phyloP scores from a whole-genome alignment of 1,284 basidiomycete species.

The Fereydounia khargensis region DNA sequence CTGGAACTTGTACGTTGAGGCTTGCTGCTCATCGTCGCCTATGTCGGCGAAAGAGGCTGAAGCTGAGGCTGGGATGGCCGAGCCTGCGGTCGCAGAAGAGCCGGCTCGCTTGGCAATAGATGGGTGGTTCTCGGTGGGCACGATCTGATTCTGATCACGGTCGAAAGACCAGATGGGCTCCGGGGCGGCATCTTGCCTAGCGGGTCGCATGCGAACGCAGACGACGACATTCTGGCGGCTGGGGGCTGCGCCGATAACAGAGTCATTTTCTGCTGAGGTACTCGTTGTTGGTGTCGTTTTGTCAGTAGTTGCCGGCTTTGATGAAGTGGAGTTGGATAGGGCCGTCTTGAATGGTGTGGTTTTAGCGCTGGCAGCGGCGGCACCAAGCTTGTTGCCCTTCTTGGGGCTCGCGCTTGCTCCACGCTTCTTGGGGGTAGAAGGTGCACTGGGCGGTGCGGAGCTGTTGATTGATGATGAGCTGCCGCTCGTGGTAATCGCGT shows the following conservation, averaged over 20 bases:
- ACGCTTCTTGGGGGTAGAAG: neutral
- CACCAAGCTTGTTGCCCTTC: constrained; percentile 6
- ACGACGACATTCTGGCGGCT: constrained; percentile 52
- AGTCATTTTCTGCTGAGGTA: no score
- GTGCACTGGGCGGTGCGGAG: neutral
- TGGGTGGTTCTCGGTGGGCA: constrained; percentile 51
- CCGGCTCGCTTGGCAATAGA: constrained; percentile 46
- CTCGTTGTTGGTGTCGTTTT: no score
- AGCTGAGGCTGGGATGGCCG: constrained; percentile 3
- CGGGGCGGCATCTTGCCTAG: constrained; percentile 3
- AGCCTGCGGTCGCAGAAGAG: constrained; percentile 19
- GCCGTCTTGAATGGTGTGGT: no score
- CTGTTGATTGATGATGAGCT: neutral
- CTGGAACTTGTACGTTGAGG: constrained; percentile 44
- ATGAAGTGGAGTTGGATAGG: no score
- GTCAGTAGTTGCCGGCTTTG: no score
- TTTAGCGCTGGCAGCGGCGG: no score
- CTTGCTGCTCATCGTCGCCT: constrained; percentile 3
- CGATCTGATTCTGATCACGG: constrained; percentile 25
- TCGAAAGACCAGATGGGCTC: constrained; percentile 40
- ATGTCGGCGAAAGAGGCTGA: constrained; percentile 11
- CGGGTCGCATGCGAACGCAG: constrained; percentile 48
- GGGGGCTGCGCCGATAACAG: neutral
- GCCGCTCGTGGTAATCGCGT: neutral
- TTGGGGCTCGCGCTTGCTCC: neutral